Percentiles rank a stretch among this genome's conserved stretches.
These are phyloP conservation scores for Ustilago bromivora DNA, from an alignment of 1,284 basidiomycete species.

Conservation along the genomic window DNA sequence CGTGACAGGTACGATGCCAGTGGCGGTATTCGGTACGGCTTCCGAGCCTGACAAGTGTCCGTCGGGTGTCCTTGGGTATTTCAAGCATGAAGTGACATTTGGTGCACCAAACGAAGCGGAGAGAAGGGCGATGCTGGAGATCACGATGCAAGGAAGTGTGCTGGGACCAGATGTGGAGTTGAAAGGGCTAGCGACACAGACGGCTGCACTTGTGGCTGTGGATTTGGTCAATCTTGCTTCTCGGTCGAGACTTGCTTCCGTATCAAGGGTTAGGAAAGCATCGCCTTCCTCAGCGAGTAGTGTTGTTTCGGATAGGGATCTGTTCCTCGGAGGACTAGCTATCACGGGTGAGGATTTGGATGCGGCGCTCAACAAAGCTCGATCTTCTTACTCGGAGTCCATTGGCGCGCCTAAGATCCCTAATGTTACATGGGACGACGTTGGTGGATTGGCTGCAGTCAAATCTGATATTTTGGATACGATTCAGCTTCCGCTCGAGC, in stretches of 20 bases:
- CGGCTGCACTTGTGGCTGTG: conserved; percentile 87
- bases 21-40: conserved; percentile 77
- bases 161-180: conserved; percentile 85
- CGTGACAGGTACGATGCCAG: conserved; percentile 55
- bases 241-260: conserved; percentile 76
- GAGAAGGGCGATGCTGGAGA: conserved; percentile 77
- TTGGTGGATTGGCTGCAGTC: conserved; percentile 88
- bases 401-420: conserved; percentile 98
- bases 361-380: conserved; percentile 79
- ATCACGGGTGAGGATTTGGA: conserved; percentile 80
- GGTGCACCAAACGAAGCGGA: conserved; percentile 83
- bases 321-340: conserved; percentile 73
- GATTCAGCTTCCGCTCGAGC: conserved; percentile 92
- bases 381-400: conserved; percentile 85
- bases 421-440: conserved; percentile 96
- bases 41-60: conserved; percentile 79
- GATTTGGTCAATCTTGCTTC: conserved; percentile 82
- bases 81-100: conserved; percentile 87
- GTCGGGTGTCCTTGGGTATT: conserved; percentile 77
- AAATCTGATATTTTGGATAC: conserved; percentile 97
- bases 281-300: conserved; percentile 11
- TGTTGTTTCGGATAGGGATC: conserved; percentile 34
- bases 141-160: conserved; percentile 72
- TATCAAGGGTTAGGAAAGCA: conserved; percentile 73
- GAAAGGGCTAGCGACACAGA: conserved; percentile 81